Base-by-base conservation (phyloP, 2,329 filamentous ascomycete genomes). In the Pseudocercospora vitis region DNA sequence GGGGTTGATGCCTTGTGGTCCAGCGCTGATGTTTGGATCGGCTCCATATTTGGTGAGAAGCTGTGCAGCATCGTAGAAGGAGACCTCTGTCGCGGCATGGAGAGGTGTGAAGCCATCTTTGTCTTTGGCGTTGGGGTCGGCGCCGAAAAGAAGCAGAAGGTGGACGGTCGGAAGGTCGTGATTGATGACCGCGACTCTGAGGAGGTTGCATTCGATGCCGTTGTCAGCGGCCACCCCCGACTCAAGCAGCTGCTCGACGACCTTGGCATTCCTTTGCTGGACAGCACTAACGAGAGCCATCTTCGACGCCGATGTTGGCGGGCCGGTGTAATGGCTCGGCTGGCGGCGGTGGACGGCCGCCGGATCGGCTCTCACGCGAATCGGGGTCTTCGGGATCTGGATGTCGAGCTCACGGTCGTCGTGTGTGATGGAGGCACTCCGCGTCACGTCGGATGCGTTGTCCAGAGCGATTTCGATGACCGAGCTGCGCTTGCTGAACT, bases 21-120 rank as follows among this genome's bases (percentile, higher is more conserved):
- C 78, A 1, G 75, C 72, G 1, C 73, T 68, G 40, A 81, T 71
- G 63, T 83, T 83, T 7, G 78, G 77, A 64, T 82, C 81, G 12
- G 81, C 81, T 8, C 83, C 82, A 56, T 87, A 86, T 69, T 86
- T 85, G 59, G 85, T 75, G 3, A 88, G 76, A 47, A 80, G 71
- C 24, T 79, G 78, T 0, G 83, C 81, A 2, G 78, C 82, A 18
- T 81, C 79, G 33, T 81, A 65, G 64, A 81, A 83, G 0, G 74
- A 76, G 8, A 45, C 55, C 75, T 76, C 60, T 11, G 66, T 68
- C 7, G 66, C 64, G 4, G 65, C 77, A 63, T 84, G 85, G 1
- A 88, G 74, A 0, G 84, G 78, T 1, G 82, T 85, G 57, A 81
- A 81, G 19, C 84, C 84, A 54, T 84, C 78, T 21, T 73, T 58